These are phyloP conservation scores for Mycena capillaripes DNA, from an alignment of 768 basidiomycete genomes.

Conservation along the genomic window DNA sequence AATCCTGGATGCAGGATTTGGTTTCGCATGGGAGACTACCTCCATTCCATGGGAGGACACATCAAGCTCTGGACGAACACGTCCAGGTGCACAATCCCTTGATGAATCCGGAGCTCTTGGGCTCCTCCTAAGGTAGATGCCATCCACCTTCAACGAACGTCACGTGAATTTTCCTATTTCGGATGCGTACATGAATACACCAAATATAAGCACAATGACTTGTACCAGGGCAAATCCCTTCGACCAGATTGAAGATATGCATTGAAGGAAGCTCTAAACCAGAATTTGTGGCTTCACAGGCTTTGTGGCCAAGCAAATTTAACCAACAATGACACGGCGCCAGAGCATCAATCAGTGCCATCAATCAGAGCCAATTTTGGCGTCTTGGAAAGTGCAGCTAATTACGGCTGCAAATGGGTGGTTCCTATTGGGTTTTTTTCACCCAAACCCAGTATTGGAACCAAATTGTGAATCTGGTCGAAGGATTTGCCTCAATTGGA, in stretches of 20 bases:
- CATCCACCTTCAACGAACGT: not conserved
- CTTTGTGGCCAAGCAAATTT: not conserved
- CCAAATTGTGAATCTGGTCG: not conserved
- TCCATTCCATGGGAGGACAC: too few species aligned
- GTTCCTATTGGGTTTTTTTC: not conserved
- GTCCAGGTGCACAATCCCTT: too few species aligned
- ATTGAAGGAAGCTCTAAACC: not conserved
- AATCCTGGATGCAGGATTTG: too few species aligned
- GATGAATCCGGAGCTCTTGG: too few species aligned
- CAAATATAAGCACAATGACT: not conserved
- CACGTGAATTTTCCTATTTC: too few species aligned
- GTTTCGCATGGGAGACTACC: too few species aligned
- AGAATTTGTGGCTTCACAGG: not conserved
- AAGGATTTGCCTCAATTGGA: not conserved
- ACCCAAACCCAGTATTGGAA: not conserved
- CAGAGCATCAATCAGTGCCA: not conserved
- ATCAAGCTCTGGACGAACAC: too few species aligned
- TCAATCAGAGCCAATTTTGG: not conserved
- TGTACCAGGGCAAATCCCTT: not conserved
- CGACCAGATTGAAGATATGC: not conserved
- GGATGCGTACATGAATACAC: not conserved
- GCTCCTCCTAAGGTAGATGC: not conserved
- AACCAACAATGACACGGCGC: not conserved
- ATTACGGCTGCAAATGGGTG: not conserved
- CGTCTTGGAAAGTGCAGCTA: too few species aligned